Evolutionary conservation across 2,329 filamentous ascomycete genomes (phyloP), one percentile per base, ranked within the genome.

Genomic region (Clonostachys rhizophaga): DNA sequence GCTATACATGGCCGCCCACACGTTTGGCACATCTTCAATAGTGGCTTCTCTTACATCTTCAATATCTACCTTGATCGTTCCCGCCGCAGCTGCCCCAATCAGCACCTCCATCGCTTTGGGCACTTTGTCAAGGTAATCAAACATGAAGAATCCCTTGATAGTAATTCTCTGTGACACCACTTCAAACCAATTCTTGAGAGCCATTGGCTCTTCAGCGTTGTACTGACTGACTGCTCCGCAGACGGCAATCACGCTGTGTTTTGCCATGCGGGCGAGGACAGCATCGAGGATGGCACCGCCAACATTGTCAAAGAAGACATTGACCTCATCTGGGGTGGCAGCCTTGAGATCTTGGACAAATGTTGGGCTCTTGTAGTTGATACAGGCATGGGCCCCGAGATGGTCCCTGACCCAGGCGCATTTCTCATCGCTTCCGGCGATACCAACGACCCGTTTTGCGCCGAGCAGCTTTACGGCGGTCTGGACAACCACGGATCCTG

Each of bases 241-340:
- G 65, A 86, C 86, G 54, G 84, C 81, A 61, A 89, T 86, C 33
- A 85, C 75, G 14, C 85, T 68, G 58, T 77, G 69, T 44, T 67
- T 66, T 46, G 82, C 83, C 48, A 86, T 84, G 16, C 83, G 74
- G 5, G 64, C 68, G 36, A 90, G 70, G 40, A 83, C 84, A 50
- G 81, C 63, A 57, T 89, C 83, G 30, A 89, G 71, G 46, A 88
- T 84, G 50, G 86, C 81, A 6, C 85, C 86, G 12, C 84, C 86
- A 17, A 87, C 83, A 67, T 89, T 89, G 64, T 89, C 86, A 61
- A 82, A 89, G 65, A 82, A 89, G 13, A 89, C 81, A 63, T 87
- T 81, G 47, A 84, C 86, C 51, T 75, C 72, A 50, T 76, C 66
- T 48, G 64, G 62, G 14, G 83, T 87, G 5, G 77, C 81, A 37